These are phyloP conservation scores for Penicillium glabrum DNA, from an alignment of 2,329 filamentous ascomycete genomes.

Conservation along the genomic window DNA sequence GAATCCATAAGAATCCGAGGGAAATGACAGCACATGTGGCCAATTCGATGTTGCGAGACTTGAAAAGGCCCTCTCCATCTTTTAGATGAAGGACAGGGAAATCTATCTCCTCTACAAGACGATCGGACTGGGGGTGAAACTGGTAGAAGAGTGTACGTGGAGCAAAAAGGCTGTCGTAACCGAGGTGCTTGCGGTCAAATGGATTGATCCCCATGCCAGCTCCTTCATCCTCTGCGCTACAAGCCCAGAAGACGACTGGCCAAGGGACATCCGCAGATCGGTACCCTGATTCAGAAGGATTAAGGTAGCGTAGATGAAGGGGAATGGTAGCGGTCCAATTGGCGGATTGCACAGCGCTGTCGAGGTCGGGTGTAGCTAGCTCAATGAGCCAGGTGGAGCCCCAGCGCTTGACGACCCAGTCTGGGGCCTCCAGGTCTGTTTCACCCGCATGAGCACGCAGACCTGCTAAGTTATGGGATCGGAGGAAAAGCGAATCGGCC, in stretches of 20 bases:
- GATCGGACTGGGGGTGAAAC: slow-evolving; percentile 53
- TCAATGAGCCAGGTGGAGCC: slow-evolving; percentile 77
- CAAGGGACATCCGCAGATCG: slow-evolving; percentile 65
- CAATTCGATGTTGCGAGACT: slow-evolving; percentile 43
- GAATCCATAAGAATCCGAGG: slow-evolving; percentile 68
- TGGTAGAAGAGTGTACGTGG: slow-evolving; percentile 82
- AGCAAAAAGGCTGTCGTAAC: slow-evolving; percentile 79
- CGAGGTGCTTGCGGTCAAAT: slow-evolving; percentile 81
- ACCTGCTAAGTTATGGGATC: slow-evolving; percentile 73
- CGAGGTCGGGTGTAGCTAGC: slow-evolving; percentile 56
- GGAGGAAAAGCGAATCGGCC: slow-evolving; percentile 65
- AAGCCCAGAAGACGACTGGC: slow-evolving; percentile 90
- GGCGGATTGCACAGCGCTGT: neutral
- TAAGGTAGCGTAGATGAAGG: slow-evolving; percentile 80
- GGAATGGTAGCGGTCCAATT: slow-evolving; percentile 59
- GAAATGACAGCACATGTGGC: slow-evolving; percentile 61
- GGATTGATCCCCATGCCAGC: slow-evolving; percentile 71
- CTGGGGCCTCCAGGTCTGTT: slow-evolving; percentile 86
- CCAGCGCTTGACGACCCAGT: slow-evolving; percentile 75
- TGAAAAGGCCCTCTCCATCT: slow-evolving; percentile 44
- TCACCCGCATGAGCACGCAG: slow-evolving; percentile 70
- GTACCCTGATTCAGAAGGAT: slow-evolving; percentile 59
- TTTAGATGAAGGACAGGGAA: slow-evolving; percentile 67
- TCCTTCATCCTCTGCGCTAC: slow-evolving; percentile 57
- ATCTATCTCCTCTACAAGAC: slow-evolving; percentile 55